Percentiles rank a stretch among this genome's conserved stretches.
These are phyloP conservation scores for Citrus inodora DNA, from an alignment of 345 rosid genomes.

Conservation along the genomic window DNA sequence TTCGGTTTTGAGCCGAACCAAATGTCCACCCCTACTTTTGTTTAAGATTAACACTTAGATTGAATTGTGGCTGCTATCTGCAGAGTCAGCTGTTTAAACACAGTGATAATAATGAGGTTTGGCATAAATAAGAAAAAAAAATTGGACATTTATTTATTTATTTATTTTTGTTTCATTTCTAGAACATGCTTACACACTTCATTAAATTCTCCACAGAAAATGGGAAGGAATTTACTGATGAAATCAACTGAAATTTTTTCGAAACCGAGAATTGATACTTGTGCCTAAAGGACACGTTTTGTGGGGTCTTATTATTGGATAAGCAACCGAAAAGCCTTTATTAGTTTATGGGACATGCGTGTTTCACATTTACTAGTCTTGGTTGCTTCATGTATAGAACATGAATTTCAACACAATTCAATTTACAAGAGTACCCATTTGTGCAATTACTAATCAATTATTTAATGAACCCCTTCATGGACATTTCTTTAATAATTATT, in stretches of 20 bases:
- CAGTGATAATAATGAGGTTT: no score
- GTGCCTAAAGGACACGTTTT: conserved; percentile 24
- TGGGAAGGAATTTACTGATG: background rate
- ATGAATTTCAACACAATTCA: conserved; percentile 10
- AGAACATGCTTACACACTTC: background rate
- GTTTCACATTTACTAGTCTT: background rate
- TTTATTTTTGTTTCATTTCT: no score
- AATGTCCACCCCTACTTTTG: no score
- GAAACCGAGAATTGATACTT: background rate
- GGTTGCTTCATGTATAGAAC: conserved; percentile 22
- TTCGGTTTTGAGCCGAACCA: no score
- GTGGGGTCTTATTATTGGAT: conserved; percentile 16
- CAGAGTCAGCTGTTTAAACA: no score
- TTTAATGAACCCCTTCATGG: no score
- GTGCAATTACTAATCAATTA: no score
- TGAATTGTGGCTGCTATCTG: no score
- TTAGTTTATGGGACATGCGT: background rate
- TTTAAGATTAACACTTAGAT: no score
- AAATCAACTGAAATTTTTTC: background rate
- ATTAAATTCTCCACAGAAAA: background rate
- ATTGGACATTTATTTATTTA: no score
- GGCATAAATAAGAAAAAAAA: no score
- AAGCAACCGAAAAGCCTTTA: background rate
- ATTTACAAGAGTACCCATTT: conserved; percentile 3
- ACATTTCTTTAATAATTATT: background rate